Evolutionary conservation across 2,329 filamentous ascomycete genomes (phyloP).

Genomic region (Dryadomyces quercus-mongolicae): DNA sequence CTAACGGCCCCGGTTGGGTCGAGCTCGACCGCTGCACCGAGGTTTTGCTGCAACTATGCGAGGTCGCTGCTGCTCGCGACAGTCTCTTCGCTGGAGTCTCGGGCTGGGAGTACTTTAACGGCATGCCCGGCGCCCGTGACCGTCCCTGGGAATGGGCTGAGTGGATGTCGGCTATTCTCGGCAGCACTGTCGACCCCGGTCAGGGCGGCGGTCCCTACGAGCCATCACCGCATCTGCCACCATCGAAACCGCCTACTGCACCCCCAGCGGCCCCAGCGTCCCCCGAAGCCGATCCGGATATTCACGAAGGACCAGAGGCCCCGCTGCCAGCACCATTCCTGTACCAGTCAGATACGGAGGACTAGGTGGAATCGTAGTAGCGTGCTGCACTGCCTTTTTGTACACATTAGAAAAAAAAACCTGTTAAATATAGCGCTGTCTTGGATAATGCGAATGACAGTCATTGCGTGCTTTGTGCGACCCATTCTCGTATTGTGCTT

Average conservation of each 20-base stretch:
- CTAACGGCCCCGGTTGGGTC: conserved; percentile 57
- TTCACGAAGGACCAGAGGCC: background rate
- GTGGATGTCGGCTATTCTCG: conserved; percentile 38
- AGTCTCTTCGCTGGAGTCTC: conserved; percentile 60
- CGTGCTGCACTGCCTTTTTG: too few species aligned
- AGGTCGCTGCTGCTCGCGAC: background rate
- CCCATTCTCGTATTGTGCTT: too few species aligned
- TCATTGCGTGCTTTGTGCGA: too few species aligned
- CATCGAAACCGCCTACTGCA: too few species aligned
- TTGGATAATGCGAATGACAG: too few species aligned
- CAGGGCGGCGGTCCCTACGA: too few species aligned
- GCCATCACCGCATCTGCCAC: too few species aligned
- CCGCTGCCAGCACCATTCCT: background rate
- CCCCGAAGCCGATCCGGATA: background rate
- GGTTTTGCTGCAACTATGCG: conserved; percentile 39
- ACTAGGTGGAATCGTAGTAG: background rate
- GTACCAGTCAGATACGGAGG: background rate
- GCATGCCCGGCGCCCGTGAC: conserved; percentile 43
- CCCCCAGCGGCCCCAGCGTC: background rate
- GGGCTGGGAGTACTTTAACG: conserved; percentile 82
- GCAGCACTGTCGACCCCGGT: background rate
- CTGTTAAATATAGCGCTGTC: too few species aligned
- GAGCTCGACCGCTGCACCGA: conserved; percentile 42
- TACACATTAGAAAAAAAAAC: too few species aligned
- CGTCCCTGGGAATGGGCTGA: conserved; percentile 64